These are phyloP conservation scores for Xylariaceae sp. DNA, from an alignment of 2,329 filamentous ascomycete genomes.

Conservation along the genomic window DNA sequence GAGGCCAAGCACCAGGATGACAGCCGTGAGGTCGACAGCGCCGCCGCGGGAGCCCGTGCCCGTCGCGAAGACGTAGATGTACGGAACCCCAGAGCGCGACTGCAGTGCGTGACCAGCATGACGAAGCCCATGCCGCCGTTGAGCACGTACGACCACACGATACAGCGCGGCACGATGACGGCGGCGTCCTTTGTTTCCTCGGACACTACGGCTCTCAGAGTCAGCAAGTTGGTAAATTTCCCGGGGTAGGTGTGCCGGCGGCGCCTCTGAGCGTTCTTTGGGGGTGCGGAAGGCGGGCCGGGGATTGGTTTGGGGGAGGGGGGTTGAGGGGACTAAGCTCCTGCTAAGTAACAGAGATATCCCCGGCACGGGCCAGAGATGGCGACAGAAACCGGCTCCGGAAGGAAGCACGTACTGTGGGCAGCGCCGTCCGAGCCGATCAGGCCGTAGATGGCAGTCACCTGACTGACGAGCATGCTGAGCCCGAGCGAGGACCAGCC, in stretches of 20 bases:
- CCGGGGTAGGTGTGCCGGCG: too few species aligned
- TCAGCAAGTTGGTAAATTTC: too few species aligned
- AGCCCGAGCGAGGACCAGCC: constrained; percentile 26
- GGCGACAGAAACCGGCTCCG: too few species aligned
- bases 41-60: constrained; percentile 15
- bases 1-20: neutral
- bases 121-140: constrained; percentile 27
- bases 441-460: constrained; percentile 28
- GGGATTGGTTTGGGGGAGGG: too few species aligned
- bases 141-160: constrained; percentile 24
- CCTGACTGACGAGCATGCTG: constrained; percentile 30
- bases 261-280: too few species aligned
- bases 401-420: too few species aligned
- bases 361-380: too few species aligned
- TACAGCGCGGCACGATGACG: constrained; percentile 23
- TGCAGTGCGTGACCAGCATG: constrained; percentile 27
- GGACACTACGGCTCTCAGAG: too few species aligned
- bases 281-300: too few species aligned
- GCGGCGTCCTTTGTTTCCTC: constrained; percentile 29
- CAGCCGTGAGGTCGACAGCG: constrained; percentile 20
- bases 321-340: too few species aligned
- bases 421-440: constrained; percentile 24
- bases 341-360: too few species aligned
- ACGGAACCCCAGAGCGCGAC: constrained; percentile 23
- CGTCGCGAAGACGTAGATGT: constrained; percentile 27